Evolutionary conservation across 768 basidiomycete species (phyloP).

Genomic region (Royoungia palumana): DNA sequence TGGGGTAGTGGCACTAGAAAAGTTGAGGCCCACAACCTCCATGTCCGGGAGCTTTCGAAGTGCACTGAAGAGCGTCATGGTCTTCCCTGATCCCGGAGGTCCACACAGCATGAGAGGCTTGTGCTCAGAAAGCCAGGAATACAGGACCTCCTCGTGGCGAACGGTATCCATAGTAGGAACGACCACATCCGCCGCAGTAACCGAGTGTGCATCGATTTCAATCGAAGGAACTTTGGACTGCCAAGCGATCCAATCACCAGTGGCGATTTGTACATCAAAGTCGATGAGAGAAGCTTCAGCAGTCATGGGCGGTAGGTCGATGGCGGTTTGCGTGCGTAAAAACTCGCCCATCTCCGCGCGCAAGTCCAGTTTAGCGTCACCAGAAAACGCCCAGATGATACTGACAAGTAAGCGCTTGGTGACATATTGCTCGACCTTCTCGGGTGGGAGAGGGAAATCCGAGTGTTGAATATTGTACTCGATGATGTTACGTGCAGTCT

Average conservation of each 20-base stretch:
- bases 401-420: conserved; percentile 85
- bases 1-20: conserved; percentile 97
- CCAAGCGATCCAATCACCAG: conserved; percentile 90
- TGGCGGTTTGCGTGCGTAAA: conserved; percentile 77
- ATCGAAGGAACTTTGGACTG: conserved; percentile 88
- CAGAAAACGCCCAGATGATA: conserved; percentile 97
- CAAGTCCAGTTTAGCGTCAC: conserved; percentile 88
- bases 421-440: conserved; percentile 88
- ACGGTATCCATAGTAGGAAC: conserved; percentile 98
- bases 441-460: conserved; percentile 85
- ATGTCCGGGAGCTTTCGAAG: conserved; percentile 96
- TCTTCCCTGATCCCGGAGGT: conserved; percentile 99
- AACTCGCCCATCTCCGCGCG: conserved; percentile 89
- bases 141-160: conserved; percentile 96
- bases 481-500: conserved; percentile 87
- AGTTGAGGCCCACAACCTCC: conserved; percentile 98
- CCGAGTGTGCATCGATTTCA: conserved; percentile 94
- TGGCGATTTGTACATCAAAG: conserved; percentile 86
- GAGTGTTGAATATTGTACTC: conserved; percentile 94
- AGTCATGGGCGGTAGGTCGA: conserved; percentile 78
- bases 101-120: conserved; percentile 98
- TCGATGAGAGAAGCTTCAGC: conserved; percentile 87
- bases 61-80: conserved; percentile 98
- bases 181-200: conserved; percentile 94
- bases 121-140: conserved; percentile 98